These are phyloP conservation scores for Rhypophila decipiens DNA, from an alignment of 495 filamentous ascomycete genomes.

Conservation along the genomic window DNA sequence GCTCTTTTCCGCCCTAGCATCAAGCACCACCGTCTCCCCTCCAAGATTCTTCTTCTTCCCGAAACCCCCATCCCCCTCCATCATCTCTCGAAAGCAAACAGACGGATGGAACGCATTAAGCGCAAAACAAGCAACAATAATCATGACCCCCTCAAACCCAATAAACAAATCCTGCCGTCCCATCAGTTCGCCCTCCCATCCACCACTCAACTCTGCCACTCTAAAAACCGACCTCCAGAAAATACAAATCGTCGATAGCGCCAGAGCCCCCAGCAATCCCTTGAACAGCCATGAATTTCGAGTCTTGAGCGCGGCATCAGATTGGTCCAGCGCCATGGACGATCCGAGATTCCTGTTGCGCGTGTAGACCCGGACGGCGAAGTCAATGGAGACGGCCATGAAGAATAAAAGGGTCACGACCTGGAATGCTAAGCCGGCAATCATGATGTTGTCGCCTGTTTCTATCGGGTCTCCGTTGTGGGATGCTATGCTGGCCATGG, in stretches of 20 bases:
- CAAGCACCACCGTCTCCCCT: neutral
- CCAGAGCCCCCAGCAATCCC: slow-evolving; percentile 34
- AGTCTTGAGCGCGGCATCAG: slow-evolving; percentile 10
- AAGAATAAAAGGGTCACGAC: slow-evolving; percentile 46
- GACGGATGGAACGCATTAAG: slow-evolving; percentile 58
- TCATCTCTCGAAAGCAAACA: slow-evolving; percentile 38
- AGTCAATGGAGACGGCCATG: slow-evolving; percentile 37
- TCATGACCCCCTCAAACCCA: slow-evolving; percentile 67
- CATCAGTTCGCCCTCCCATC: slow-evolving; percentile 53
- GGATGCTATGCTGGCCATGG: slow-evolving; percentile 46
- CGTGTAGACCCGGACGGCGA: slow-evolving; percentile 27
- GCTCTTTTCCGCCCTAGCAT: slow-evolving; percentile 4
- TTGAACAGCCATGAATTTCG: slow-evolving; percentile 28
- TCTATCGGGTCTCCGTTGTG: slow-evolving; percentile 23
- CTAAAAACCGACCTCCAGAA: slow-evolving; percentile 58
- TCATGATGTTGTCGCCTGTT: slow-evolving; percentile 57
- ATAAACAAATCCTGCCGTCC: slow-evolving; percentile 58
- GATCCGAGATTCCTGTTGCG: slow-evolving; percentile 17
- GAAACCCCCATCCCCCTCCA: slow-evolving; percentile 15
- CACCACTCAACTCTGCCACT: slow-evolving; percentile 57
- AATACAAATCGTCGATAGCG: slow-evolving; percentile 50
- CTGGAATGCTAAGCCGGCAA: slow-evolving; percentile 56
- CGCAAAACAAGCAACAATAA: slow-evolving; percentile 49
- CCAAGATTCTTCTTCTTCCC: slow-evolving; percentile 4
- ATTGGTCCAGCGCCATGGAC: slow-evolving; percentile 18